A percentile compares a stretch with the other conserved stretches of the same genome.
phyloP scores from a whole-genome alignment of 2,329 filamentous ascomycete species.

The Arthrobotrys conoides region DNA sequence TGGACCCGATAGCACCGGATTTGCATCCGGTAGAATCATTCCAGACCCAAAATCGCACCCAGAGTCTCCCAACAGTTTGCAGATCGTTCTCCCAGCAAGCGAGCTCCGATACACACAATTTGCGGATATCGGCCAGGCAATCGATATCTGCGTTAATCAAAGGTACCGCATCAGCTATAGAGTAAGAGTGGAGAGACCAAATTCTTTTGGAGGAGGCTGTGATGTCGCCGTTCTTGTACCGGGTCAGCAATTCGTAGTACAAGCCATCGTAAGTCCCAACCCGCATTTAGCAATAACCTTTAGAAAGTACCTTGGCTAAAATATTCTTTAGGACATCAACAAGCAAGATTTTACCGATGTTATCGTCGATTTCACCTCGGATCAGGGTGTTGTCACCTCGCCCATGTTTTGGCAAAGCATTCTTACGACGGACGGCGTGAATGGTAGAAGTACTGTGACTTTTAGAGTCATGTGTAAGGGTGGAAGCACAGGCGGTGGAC shows the following conservation, averaged over 20 bases:
- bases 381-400: slow-evolving; percentile 2
- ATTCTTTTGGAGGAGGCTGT: slow-evolving; percentile 10
- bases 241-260: background rate
- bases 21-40: background rate
- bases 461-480: slow-evolving; percentile 17
- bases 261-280: background rate
- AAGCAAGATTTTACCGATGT: slow-evolving; percentile 18
- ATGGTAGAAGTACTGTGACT: slow-evolving; percentile 12
- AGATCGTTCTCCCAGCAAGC: slow-evolving; percentile 15
- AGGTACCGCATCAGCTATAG: slow-evolving; percentile 22
- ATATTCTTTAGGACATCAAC: slow-evolving; percentile 1
- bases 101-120: slow-evolving; percentile 1
- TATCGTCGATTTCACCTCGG: slow-evolving; percentile 12
- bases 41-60: slow-evolving; percentile 9
- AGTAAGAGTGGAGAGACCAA: slow-evolving; percentile 1
- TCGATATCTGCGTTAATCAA: slow-evolving; percentile 15
- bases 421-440: slow-evolving; percentile 23
- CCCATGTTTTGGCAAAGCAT: slow-evolving; percentile 27
- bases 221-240: slow-evolving; percentile 11
- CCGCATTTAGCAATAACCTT: background rate
- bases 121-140: slow-evolving; percentile 18
- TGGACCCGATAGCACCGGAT: slow-evolving; percentile 15
- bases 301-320: background rate
- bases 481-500: slow-evolving; percentile 10
- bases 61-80: slow-evolving; percentile 24